These are phyloP conservation scores for Botrytis deweyae DNA, from an alignment of 2,329 filamentous ascomycete genomes.

Conservation along the genomic window DNA sequence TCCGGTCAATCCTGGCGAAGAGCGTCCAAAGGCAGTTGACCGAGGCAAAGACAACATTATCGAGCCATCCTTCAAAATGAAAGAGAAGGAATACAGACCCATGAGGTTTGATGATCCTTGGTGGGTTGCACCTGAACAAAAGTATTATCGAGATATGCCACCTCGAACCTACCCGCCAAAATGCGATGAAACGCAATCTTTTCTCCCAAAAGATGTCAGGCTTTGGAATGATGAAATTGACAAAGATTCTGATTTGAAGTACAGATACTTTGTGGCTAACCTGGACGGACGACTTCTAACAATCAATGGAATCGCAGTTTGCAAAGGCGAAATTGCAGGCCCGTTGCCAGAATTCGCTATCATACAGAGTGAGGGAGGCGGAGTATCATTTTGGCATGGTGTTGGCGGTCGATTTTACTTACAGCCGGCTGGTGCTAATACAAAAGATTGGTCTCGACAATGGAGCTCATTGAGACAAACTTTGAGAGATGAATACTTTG, in stretches of 20 bases:
- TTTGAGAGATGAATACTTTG: not conserved
- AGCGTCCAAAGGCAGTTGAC: not conserved
- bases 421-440: constrained; percentile 9
- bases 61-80: constrained; percentile 7
- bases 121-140: constrained; percentile 31
- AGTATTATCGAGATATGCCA: constrained; percentile 27
- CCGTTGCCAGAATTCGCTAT: constrained; percentile 37
- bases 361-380: constrained; percentile 33
- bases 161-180: constrained; percentile 28
- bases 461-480: constrained; percentile 29
- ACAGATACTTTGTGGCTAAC: constrained; percentile 36
- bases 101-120: constrained; percentile 32
- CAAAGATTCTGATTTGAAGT: constrained; percentile 25
- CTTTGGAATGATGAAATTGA: constrained; percentile 30
- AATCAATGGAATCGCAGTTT: constrained; percentile 35
- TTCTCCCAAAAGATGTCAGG: constrained; percentile 26
- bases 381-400: constrained; percentile 37
- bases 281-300: constrained; percentile 31
- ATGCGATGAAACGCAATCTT: constrained; percentile 3
- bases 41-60: not conserved
- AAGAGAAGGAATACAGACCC: constrained; percentile 8
- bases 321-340: constrained; percentile 34
- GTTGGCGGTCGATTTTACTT: constrained; percentile 28
- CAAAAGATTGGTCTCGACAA: constrained; percentile 3
- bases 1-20: not conserved